Percentiles rank a stretch among this genome's conserved stretches.
Evolutionary conservation across 306 rosid species (phyloP).

Genomic region (Prunus kanzakura): DNA sequence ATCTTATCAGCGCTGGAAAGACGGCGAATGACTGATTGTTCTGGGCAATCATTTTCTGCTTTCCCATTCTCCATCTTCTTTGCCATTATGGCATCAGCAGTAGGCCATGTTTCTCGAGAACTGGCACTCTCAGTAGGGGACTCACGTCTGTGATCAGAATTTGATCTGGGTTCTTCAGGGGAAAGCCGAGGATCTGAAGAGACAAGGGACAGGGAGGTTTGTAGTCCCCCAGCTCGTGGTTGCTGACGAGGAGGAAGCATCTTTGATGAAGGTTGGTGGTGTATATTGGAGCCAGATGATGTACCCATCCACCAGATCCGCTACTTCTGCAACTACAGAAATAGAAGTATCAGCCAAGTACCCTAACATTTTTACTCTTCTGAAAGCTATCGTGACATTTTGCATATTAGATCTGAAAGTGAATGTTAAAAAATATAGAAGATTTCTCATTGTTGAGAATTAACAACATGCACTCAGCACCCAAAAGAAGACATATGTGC

Average conservation of each 20-base stretch:
- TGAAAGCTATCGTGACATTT: neutral
- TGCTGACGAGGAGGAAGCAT: slow-evolving; percentile 93
- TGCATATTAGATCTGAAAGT: neutral
- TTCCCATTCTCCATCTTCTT: slow-evolving; percentile 88
- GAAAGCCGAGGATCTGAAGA: slow-evolving; percentile 72
- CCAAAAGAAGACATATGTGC: neutral
- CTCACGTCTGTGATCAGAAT: slow-evolving; percentile 69
- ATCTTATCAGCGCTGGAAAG: slow-evolving; percentile 82
- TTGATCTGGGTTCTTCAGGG: slow-evolving; percentile 84
- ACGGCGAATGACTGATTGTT: slow-evolving; percentile 74
- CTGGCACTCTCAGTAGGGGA: slow-evolving; percentile 97
- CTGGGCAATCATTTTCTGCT: slow-evolving; percentile 62
- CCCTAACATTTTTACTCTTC: neutral
- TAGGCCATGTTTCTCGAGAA: slow-evolving; percentile 88
- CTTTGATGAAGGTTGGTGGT: slow-evolving; percentile 41
- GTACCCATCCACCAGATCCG: slow-evolving; percentile 43
- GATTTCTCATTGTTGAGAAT: neutral
- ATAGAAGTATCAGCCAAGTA: neutral
- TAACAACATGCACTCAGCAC: too few species aligned
- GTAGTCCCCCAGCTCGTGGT: slow-evolving; percentile 70
- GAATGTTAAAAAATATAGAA: neutral
- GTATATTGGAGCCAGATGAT: slow-evolving; percentile 61
- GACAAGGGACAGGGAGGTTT: slow-evolving; percentile 78
- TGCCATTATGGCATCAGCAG: slow-evolving; percentile 55
- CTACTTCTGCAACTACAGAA: slow-evolving; percentile 24